Percentiles rank a stretch among this genome's conserved stretches.
Conservation (phyloP, 805 yeast genomes). For the Pichia scutulata region DNA sequence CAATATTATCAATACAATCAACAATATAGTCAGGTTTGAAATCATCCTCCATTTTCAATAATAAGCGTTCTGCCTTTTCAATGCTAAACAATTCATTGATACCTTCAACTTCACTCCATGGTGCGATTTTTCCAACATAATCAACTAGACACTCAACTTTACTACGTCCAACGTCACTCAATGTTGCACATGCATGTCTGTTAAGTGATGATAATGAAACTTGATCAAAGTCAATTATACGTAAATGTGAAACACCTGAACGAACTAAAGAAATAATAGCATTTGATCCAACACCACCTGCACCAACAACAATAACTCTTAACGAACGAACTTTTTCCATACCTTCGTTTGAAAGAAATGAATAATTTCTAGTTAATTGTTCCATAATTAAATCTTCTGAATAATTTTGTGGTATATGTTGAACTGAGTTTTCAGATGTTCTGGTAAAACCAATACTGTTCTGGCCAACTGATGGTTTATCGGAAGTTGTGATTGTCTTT, state of each 20-base stretch:
- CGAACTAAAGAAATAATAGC: conserved; percentile 85
- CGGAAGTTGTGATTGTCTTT: neutral
- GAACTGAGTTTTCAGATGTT: conserved; percentile 11
- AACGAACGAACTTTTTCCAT: conserved; percentile 64
- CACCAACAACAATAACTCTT: conserved; percentile 76
- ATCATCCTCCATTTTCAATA: conserved; percentile 28
- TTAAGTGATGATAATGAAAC: conserved; percentile 87
- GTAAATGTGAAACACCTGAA: conserved; percentile 74
- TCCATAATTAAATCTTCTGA: conserved; percentile 76
- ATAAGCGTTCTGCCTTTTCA: conserved; percentile 54
- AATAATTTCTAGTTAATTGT: conserved; percentile 89
- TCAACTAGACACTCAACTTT: conserved; percentile 73
- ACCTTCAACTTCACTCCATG: conserved; percentile 87
- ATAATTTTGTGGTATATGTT: conserved; percentile 16
- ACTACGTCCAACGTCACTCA: conserved; percentile 85
- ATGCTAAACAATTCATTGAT: conserved; percentile 70
- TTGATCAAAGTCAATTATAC: conserved; percentile 92
- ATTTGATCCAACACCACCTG: conserved; percentile 99
- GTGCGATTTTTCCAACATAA: conserved; percentile 71
- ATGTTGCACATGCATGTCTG: conserved; percentile 90
- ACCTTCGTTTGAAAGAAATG: conserved; percentile 84
- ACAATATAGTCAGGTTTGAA: conserved; percentile 70
- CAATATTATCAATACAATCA: conserved; percentile 95
- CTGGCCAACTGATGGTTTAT: neutral
- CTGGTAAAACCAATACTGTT: neutral